Conservation (phyloP, 2,329 filamentous ascomycete species). For the Massarina eburnea region DNA sequence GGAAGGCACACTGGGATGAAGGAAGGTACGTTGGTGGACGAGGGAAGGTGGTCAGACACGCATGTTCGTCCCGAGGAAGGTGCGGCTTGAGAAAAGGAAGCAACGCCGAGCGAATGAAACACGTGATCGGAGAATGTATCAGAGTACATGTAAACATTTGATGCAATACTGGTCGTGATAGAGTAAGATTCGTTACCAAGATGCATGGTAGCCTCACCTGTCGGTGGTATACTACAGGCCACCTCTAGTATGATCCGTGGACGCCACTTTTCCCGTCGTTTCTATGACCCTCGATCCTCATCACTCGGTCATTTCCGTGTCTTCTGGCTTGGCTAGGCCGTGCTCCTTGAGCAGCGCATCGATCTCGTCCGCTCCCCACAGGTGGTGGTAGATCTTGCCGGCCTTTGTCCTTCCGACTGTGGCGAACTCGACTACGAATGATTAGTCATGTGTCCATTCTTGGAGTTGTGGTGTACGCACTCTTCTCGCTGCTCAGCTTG, state of each 20-base stretch:
- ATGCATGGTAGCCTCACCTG: conserved; percentile 31
- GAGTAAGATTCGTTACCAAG: conserved; percentile 28
- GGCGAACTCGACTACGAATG: conserved; percentile 82
- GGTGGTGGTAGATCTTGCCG: conserved; percentile 95
- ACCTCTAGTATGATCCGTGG: conserved; percentile 30
- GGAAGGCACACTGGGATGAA: no score
- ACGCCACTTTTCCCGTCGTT: conserved; percentile 13
- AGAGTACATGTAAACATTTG: no score
- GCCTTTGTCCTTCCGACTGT: conserved; percentile 94
- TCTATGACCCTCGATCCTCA: conserved; percentile 24
- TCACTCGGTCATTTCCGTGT: conserved; percentile 40
- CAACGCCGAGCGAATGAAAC: no score
- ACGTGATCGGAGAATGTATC: no score
- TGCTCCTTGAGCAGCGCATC: conserved; percentile 92
- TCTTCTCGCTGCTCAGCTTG: conserved; percentile 98
- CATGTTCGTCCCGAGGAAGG: no score
- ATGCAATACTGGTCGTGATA: conserved; percentile 30
- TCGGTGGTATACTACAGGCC: conserved; percentile 36
- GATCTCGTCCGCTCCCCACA: conserved; percentile 97
- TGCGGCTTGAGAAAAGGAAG: no score
- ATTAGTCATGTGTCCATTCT: conserved; percentile 21
- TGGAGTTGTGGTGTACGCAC: conserved; percentile 58
- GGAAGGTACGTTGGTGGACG: no score
- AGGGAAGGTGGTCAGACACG: no score
- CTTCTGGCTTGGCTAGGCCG: conserved; percentile 73